Conservation (phyloP, 768 basidiomycete species). For the Lentinula boryana region DNA sequence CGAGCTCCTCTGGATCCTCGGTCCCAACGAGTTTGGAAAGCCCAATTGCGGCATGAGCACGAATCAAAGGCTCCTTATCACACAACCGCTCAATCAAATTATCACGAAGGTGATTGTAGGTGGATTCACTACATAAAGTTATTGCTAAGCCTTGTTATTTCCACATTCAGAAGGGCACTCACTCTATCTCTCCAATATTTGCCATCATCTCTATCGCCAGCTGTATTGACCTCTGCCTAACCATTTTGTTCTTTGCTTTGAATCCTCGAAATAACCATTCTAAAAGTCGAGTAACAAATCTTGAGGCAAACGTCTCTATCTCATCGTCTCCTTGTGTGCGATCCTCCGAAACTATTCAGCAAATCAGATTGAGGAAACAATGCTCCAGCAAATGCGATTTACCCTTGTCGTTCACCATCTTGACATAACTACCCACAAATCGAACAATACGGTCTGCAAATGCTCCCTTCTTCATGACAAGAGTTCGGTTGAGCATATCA, state of each 20-base stretch:
- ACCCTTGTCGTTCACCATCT: constrained; percentile 83
- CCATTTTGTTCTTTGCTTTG: constrained; percentile 84
- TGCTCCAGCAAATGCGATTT: constrained; percentile 14
- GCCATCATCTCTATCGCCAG: constrained; percentile 83
- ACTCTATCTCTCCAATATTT: constrained; percentile 87
- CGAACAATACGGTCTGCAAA: constrained; percentile 81
- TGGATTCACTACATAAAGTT: constrained; percentile 59
- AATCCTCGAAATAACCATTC: constrained; percentile 79
- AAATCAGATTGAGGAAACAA: not conserved
- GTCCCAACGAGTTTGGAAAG: constrained; percentile 74
- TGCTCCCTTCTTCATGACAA: constrained; percentile 83
- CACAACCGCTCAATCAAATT: constrained; percentile 71
- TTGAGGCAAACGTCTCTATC: constrained; percentile 62
- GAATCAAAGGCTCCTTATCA: constrained; percentile 81
- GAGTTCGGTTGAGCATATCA: constrained; percentile 63
- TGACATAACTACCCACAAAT: constrained; percentile 81
- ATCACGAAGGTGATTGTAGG: constrained; percentile 62
- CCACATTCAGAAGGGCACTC: constrained; percentile 22
- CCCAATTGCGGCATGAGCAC: constrained; percentile 81
- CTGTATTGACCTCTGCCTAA: constrained; percentile 76
- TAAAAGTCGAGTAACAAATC: constrained; percentile 64
- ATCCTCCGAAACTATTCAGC: constrained; percentile 14
- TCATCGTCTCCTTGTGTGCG: constrained; percentile 34
- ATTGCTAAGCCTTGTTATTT: not conserved
- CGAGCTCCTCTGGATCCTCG: constrained; percentile 53